phyloP scores from a whole-genome alignment of 352 stramenopile species.

The Globisporangium perplexum region DNA sequence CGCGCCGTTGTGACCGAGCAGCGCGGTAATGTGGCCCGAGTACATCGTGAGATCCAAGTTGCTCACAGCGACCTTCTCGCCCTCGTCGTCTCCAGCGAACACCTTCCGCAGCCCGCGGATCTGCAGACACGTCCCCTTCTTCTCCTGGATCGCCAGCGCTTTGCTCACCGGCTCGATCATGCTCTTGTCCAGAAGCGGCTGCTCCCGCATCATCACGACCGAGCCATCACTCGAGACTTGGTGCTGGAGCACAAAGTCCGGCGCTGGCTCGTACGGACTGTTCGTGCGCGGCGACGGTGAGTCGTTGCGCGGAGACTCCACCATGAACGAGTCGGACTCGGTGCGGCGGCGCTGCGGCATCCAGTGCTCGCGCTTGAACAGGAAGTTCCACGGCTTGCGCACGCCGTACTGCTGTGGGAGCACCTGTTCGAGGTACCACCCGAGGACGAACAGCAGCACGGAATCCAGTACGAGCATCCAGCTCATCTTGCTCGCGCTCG shows the following conservation, averaged over 20 bases:
- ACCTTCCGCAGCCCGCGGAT: constrained; percentile 42
- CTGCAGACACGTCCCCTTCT: constrained; percentile 36
- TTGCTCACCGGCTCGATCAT: constrained; percentile 45
- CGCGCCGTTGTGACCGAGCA: constrained; percentile 58
- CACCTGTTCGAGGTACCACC: constrained; percentile 92
- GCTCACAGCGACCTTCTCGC: constrained; percentile 62
- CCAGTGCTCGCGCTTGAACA: constrained; percentile 52
- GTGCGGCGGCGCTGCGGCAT: background rate
- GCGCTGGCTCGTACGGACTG: constrained; percentile 16
- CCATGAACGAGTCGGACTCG: constrained; percentile 4
- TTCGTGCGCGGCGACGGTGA: constrained; percentile 15
- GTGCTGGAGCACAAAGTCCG: constrained; percentile 17
- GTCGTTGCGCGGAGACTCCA: constrained; percentile 2
- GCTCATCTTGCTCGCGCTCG: constrained; percentile 44
- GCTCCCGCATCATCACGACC: constrained; percentile 19
- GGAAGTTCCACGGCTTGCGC: constrained; percentile 88
- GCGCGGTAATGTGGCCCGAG: constrained; percentile 77
- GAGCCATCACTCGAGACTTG: constrained; percentile 25
- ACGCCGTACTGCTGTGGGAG: constrained; percentile 89
- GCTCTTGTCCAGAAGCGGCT: constrained; percentile 1
- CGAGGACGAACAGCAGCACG: constrained; percentile 72
- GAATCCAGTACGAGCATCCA: constrained; percentile 73
- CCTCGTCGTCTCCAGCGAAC: constrained; percentile 48
- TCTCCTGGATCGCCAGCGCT: constrained; percentile 32
- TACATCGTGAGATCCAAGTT: constrained; percentile 78